Conservation (phyloP, 352 stramenopile species). For the Phytopythium boreale region DNA sequence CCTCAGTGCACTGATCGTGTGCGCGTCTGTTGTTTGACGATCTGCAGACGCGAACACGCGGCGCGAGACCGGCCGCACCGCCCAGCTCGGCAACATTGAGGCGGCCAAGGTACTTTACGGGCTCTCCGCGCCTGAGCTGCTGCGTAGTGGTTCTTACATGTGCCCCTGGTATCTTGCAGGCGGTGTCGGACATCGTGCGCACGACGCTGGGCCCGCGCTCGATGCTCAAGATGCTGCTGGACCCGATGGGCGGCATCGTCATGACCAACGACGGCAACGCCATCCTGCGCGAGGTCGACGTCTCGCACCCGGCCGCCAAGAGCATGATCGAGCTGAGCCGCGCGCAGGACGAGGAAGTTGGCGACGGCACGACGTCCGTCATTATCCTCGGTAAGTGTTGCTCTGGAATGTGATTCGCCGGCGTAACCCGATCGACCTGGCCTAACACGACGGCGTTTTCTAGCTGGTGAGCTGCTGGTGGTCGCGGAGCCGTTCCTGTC, state of each 20-base stretch:
- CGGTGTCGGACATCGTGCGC: conserved; percentile 98
- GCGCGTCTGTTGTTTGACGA: background rate
- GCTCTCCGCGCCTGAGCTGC: background rate
- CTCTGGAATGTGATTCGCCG: background rate
- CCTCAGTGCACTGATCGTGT: background rate
- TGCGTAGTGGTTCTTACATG: background rate
- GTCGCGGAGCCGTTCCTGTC: conserved; percentile 96
- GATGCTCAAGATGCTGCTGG: conserved; percentile 99
- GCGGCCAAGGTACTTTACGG: conserved; percentile 83
- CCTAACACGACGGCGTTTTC: conserved; percentile 1
- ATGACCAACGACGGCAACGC: conserved; percentile 99
- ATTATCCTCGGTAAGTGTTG: conserved; percentile 93
- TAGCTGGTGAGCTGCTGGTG: conserved; percentile 96
- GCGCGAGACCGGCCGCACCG: conserved; percentile 96
- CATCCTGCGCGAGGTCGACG: conserved; percentile 98
- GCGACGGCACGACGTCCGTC: conserved; percentile 99
- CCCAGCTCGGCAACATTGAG: conserved; percentile 98
- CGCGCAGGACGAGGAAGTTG: conserved; percentile 99
- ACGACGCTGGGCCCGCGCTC: conserved; percentile 98
- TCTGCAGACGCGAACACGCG: conserved; percentile 95
- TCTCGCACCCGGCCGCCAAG: conserved; percentile 97
- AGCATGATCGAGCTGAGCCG: conserved; percentile 99
- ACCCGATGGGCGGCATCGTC: conserved; percentile 99
- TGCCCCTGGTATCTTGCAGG: conserved; percentile 27
- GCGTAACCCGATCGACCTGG: background rate